A percentile compares a stretch with the other conserved stretches of the same genome.
Conservation (phyloP, 805 yeast species). For the Tetrapisispora namnaoensis region DNA sequence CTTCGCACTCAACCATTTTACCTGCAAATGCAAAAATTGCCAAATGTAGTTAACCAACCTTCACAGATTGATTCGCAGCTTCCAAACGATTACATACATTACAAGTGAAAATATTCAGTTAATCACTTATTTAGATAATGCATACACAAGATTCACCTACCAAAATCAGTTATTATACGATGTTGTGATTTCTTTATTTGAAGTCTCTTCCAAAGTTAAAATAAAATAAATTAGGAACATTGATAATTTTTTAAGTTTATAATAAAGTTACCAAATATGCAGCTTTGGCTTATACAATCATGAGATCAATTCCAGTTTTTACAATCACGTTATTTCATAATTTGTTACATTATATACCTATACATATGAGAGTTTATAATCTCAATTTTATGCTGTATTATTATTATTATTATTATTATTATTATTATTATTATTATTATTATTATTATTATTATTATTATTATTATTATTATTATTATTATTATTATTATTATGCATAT, state of each 20-base stretch:
- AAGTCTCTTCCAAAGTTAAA: too few species aligned
- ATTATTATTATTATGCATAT: too few species aligned
- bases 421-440: too few species aligned
- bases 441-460: too few species aligned
- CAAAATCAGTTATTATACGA: too few species aligned
- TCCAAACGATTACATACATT: neutral
- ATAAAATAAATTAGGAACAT: neutral
- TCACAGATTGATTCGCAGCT: neutral
- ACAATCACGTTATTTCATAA: neutral
- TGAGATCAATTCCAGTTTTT: neutral
- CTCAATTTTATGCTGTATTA: conserved; percentile 2
- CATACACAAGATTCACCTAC: neutral
- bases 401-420: neutral
- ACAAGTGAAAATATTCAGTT: neutral
- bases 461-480: too few species aligned
- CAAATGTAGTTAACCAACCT: conserved; percentile 1
- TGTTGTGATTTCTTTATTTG: too few species aligned
- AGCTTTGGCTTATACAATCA: neutral
- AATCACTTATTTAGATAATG: neutral
- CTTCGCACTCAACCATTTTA: neutral
- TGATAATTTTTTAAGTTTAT: neutral
- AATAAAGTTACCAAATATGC: neutral
- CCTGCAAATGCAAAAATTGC: neutral
- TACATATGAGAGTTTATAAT: conserved; percentile 1
- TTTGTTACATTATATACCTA: neutral